Evolutionary conservation across 1,284 basidiomycete genomes (phyloP).

Genomic region (Papiliotrema terrestris): DNA sequence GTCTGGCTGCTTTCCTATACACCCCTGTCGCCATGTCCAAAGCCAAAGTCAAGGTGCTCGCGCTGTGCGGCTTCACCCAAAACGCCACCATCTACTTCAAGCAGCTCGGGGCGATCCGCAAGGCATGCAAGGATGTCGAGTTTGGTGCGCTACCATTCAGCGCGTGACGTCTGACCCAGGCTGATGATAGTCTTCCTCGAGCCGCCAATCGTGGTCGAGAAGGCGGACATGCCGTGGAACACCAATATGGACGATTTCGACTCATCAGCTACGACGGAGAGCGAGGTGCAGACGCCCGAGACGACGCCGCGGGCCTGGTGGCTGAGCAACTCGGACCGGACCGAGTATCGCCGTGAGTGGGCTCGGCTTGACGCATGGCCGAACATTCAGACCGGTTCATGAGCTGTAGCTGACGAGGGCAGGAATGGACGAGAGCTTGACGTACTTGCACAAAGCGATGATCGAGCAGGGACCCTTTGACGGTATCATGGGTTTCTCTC

Average conservation of each 20-base stretch:
- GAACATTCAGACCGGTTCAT: neutral
- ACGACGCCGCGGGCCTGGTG: conserved; percentile 78
- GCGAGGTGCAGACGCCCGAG: conserved; percentile 56
- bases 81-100: conserved; percentile 75
- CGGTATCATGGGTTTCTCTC: conserved; percentile 80
- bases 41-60: conserved; percentile 19
- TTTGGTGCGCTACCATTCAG: conserved; percentile 54
- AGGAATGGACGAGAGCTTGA: conserved; percentile 61
- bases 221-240: conserved; percentile 62
- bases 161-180: neutral
- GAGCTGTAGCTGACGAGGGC: conserved; percentile 8
- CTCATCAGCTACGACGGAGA: conserved; percentile 55
- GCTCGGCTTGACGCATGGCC: neutral
- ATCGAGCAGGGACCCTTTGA: conserved; percentile 50
- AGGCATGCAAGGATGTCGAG: conserved; percentile 53
- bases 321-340: conserved; percentile 57
- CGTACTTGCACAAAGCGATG: conserved; percentile 50
- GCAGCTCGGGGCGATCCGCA: conserved; percentile 49
- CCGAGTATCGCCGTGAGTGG: conserved; percentile 38
- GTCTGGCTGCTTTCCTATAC: no score
- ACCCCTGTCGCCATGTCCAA: neutral
- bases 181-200: conserved; percentile 67
- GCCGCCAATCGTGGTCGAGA: conserved; percentile 63
- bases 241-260: conserved; percentile 56
- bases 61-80: conserved; percentile 66